Conservation (phyloP, 495 filamentous ascomycete species). For the Penicillium soppii region DNA sequence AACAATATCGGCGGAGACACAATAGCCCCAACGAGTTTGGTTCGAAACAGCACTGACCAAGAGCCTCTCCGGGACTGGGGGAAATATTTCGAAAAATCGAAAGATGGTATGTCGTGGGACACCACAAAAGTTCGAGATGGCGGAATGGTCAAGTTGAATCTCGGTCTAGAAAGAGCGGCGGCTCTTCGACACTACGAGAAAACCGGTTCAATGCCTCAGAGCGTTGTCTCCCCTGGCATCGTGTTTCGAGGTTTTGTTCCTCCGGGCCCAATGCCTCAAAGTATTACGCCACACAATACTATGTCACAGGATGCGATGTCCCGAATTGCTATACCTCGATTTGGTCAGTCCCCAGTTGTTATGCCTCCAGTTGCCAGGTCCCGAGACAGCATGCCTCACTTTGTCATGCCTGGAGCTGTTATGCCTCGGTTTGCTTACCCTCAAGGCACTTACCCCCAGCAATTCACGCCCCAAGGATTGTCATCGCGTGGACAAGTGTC, state of each 20-base stretch:
- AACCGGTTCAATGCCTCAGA: not conserved
- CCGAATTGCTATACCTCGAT: too few relatives aligned
- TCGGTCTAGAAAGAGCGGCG: slow-evolving; percentile 11
- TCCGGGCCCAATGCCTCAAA: not conserved
- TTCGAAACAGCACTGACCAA: not conserved
- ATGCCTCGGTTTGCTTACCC: not conserved
- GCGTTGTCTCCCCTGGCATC: not conserved
- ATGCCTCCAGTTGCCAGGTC: too few relatives aligned
- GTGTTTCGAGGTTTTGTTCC: not conserved
- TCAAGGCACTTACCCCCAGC: too few relatives aligned
- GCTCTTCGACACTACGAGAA: slow-evolving; percentile 4
- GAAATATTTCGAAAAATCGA: not conserved
- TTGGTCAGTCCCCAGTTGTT: too few relatives aligned
- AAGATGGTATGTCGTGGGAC: not conserved
- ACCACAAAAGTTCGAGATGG: not conserved
- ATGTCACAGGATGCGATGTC: too few relatives aligned
- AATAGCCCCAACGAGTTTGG: not conserved
- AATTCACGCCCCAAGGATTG: too few relatives aligned
- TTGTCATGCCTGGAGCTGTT: not conserved
- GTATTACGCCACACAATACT: too few relatives aligned
- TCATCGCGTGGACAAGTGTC: too few relatives aligned
- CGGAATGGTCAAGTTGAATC: slow-evolving; percentile 15
- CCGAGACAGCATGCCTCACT: not conserved
- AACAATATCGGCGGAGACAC: slow-evolving; percentile 5
- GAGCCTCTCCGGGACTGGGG: slow-evolving; percentile 1